phyloP scores from a whole-genome alignment of 306 rosid genomes.

The Cucumis melo region DNA sequence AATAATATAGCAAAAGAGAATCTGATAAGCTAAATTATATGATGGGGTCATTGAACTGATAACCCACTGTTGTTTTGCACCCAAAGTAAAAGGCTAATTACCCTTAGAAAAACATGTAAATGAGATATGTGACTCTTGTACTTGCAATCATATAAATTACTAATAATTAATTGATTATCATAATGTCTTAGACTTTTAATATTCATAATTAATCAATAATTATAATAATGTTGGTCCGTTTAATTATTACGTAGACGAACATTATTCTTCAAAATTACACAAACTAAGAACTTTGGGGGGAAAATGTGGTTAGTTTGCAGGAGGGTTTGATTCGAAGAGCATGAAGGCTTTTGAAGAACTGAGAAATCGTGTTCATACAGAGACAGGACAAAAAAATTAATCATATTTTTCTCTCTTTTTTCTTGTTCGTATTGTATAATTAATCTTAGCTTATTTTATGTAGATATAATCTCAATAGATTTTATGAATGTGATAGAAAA shows the following conservation, averaged over 20 bases:
- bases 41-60: not conserved
- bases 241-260: not conserved
- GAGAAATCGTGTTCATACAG: slow-evolving; percentile 40
- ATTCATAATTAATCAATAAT: slow-evolving; percentile 1
- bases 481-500: no score
- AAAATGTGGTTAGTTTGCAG: slow-evolving; percentile 58
- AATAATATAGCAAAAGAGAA: not conserved
- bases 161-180: not conserved
- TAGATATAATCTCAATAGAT: no score
- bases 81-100: not conserved
- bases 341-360: slow-evolving; percentile 87
- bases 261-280: not conserved
- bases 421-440: not conserved
- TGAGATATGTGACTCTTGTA: not conserved
- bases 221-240: not conserved
- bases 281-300: slow-evolving; percentile 4
- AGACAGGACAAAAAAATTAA: slow-evolving; percentile 25
- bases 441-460: not conserved
- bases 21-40: no score
- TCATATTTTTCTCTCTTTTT: not conserved
- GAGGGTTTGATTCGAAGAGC: slow-evolving; percentile 80
- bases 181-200: not conserved
- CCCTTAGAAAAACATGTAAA: not conserved
- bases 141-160: not conserved
- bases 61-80: not conserved